Percentiles rank a stretch among this genome's conserved stretches.
Conservation (phyloP, 495 filamentous ascomycete genomes). For the Neurospora tetrasperma region DNA sequence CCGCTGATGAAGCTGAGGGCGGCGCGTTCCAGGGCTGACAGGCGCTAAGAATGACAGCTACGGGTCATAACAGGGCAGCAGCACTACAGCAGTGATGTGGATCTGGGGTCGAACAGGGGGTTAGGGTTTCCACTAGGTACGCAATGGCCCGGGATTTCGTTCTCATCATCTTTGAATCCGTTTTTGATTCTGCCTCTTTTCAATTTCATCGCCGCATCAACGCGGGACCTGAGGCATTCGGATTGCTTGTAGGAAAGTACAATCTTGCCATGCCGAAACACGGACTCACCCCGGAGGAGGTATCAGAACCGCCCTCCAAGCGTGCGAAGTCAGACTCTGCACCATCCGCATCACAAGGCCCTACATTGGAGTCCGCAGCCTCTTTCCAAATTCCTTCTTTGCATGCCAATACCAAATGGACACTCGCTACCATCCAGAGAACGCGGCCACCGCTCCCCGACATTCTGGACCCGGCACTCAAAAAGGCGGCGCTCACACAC, state of each 20-base stretch:
- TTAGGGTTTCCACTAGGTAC: background rate
- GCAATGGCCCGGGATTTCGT: background rate
- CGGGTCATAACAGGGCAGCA: background rate
- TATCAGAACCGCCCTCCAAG: constrained; percentile 6
- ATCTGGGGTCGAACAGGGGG: background rate
- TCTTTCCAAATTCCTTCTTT: constrained; percentile 5
- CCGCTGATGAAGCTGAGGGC: constrained; percentile 1
- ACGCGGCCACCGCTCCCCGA: constrained; percentile 46
- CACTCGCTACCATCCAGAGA: constrained; percentile 25
- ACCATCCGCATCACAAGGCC: background rate
- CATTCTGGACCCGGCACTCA: constrained; percentile 45
- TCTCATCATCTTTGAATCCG: background rate
- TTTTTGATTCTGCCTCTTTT: background rate
- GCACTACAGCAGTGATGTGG: background rate
- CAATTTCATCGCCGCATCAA: background rate
- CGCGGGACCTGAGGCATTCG: background rate
- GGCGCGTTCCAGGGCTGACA: constrained; percentile 1
- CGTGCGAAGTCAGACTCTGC: constrained; percentile 5
- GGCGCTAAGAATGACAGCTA: background rate
- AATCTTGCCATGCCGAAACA: background rate
- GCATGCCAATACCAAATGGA: constrained; percentile 27
- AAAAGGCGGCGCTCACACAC: constrained; percentile 60
- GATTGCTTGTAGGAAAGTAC: background rate
- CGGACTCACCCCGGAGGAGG: background rate
- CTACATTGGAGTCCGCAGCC: background rate